Base-by-base conservation (phyloP, 2,329 filamentous ascomycete species). In the Colletotrichum orbiculare region DNA sequence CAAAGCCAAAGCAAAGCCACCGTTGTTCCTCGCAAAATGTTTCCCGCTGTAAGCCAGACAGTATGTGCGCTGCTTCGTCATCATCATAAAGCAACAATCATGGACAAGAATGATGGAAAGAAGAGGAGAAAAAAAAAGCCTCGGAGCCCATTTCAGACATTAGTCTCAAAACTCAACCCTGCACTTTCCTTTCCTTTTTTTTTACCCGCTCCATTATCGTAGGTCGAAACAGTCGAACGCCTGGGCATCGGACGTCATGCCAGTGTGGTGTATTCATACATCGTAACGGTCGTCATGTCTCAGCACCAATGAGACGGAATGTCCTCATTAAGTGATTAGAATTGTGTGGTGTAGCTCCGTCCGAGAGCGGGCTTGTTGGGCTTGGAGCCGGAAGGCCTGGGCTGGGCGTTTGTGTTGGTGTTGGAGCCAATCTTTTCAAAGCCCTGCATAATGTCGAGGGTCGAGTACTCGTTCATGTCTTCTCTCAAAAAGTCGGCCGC, bases 361-460 rank as follows among this genome's bases (percentile, higher is more conserved):
- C 73, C 75, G 55, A 78, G 67, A 47, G 67, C 68, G 47, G 78
- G 77, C 69, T 79, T 81, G 35, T 68, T 52, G 54, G 73, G 71
- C 49, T 73, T 71, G 58, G 73, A 69, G 62, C 71, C 71, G 39
- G 72, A 67, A 45, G 70, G 73, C 66, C 75, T 76, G 64, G 73
- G 47, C 67, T 79, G 74, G 37, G 73, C 72, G 68, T 73, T 80
- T 49, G 81, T 79, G 50, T 91, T 91, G 73, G 94, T 93, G 68
- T 73, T 80, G 49, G 81, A 79, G 50, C 91, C 91, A 73, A 94
- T 93, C 79, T 89, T 91, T 73, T 90, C 87, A 71, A 93, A 94
- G 9, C 90, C 90, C 72, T 92, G 89, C 49, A 91, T 84, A 69
- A 94, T 89, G 71, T 94, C 91, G 54, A 93, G 83, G 2, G 85